Percentiles rank a stretch among this genome's conserved stretches.
phyloP scores from a whole-genome alignment of 805 yeast genomes.

The Candida ipomoeae region DNA sequence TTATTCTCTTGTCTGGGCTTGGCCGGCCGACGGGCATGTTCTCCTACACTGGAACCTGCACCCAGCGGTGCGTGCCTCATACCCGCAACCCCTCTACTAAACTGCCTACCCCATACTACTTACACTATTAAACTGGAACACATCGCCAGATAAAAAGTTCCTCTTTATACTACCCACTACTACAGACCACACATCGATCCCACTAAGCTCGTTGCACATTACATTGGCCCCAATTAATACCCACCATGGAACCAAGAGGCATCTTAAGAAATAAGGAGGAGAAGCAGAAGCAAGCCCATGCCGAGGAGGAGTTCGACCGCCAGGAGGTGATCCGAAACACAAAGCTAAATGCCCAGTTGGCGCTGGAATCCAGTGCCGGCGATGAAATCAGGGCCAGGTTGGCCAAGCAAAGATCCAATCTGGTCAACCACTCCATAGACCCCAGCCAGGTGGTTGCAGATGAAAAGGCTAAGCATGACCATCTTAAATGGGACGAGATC shows the following conservation, averaged over 20 bases:
- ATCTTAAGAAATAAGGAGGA: constrained; percentile 48
- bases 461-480: constrained; percentile 19
- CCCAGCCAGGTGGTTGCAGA: constrained; percentile 3
- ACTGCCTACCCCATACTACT: neutral
- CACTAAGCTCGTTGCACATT: too few relatives aligned
- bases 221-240: neutral
- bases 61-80: neutral
- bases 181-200: too few relatives aligned
- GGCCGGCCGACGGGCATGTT: too few relatives aligned
- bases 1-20: too few relatives aligned
- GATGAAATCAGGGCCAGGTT: constrained; percentile 45
- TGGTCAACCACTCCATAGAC: constrained; percentile 10
- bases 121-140: neutral
- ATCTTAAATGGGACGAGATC: constrained; percentile 80
- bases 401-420: constrained; percentile 32
- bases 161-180: too few relatives aligned
- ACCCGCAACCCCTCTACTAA: neutral
- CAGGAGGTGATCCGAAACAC: constrained; percentile 79
- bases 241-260: constrained; percentile 32
- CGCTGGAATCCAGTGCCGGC: constrained; percentile 34
- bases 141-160: too few relatives aligned
- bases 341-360: constrained; percentile 59
- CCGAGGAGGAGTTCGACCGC: constrained; percentile 42
- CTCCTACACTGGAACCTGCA: too few relatives aligned
- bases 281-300: constrained; percentile 17